Conservation (phyloP, 2,329 filamentous ascomycete species). For the Boeremia exigua region DNA sequence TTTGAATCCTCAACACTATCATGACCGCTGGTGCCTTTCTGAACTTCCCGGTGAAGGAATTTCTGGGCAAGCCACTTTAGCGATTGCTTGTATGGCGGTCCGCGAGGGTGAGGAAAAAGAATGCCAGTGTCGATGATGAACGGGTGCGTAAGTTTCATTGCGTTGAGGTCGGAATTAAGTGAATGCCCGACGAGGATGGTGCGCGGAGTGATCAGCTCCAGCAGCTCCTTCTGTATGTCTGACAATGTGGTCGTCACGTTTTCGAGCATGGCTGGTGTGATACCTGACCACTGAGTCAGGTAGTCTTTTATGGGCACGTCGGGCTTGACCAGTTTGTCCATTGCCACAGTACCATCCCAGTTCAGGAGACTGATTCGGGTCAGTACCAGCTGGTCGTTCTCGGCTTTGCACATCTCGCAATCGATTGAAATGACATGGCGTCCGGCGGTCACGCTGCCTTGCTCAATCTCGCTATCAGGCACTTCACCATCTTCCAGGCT, state of each 20-base stretch:
- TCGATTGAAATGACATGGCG: slow-evolving; percentile 82
- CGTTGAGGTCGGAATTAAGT: slow-evolving; percentile 81
- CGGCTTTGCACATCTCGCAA: slow-evolving; percentile 97
- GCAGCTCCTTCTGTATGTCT: slow-evolving; percentile 81
- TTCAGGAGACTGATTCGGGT: slow-evolving; percentile 86
- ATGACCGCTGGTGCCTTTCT: slow-evolving; percentile 80
- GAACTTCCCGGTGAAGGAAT: slow-evolving; percentile 85
- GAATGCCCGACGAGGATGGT: slow-evolving; percentile 82
- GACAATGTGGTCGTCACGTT: slow-evolving; percentile 80
- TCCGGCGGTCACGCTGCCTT: slow-evolving; percentile 83
- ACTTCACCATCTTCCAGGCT: slow-evolving; percentile 70
- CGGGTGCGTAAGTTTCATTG: slow-evolving; percentile 84
- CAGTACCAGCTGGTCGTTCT: slow-evolving; percentile 77
- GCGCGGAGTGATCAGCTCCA: slow-evolving; percentile 72
- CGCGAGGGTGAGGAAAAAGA: slow-evolving; percentile 87
- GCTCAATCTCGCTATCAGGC: slow-evolving; percentile 73
- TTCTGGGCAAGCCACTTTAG: slow-evolving; percentile 89
- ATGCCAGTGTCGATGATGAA: slow-evolving; percentile 93
- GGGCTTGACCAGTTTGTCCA: slow-evolving; percentile 94
- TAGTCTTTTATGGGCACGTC: slow-evolving; percentile 89
- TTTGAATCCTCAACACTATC: slow-evolving; percentile 92
- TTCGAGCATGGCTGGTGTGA: slow-evolving; percentile 83
- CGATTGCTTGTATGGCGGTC: slow-evolving; percentile 86
- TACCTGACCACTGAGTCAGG: slow-evolving; percentile 86
- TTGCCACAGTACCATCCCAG: slow-evolving; percentile 81